A percentile compares a stretch with the other conserved stretches of the same genome.
phyloP scores from a whole-genome alignment of 2,329 filamentous ascomycete genomes.

The Hymenoscyphus infarciens region DNA sequence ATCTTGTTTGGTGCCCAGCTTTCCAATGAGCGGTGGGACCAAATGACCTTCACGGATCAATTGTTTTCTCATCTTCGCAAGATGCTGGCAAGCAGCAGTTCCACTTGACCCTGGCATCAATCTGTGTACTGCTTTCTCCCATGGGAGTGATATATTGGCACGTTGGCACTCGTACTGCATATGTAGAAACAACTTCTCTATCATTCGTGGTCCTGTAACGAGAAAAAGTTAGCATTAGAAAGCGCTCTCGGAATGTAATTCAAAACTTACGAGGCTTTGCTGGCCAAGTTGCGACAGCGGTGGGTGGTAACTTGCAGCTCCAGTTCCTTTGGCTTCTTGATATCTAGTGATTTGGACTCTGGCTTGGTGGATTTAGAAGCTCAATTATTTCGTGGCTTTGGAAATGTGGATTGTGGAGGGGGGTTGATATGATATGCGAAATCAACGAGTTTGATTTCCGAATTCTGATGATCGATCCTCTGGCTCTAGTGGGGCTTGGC shows the following conservation, averaged over 20 bases:
- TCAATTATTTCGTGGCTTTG: too few relatives aligned
- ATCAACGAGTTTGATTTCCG: too few relatives aligned
- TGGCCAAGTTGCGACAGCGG: too few relatives aligned
- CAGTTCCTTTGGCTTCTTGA: too few relatives aligned
- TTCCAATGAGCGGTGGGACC: constrained; percentile 30
- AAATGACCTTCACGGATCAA: constrained; percentile 31
- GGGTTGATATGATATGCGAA: too few relatives aligned
- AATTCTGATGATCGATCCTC: too few relatives aligned
- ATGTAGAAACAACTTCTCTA: constrained; percentile 43
- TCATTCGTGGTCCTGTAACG: constrained; percentile 42
- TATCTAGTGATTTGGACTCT: too few relatives aligned
- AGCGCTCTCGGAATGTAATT: background rate
- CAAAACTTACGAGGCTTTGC: constrained; percentile 36
- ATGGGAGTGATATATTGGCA: constrained; percentile 23
- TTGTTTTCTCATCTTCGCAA: constrained; percentile 28
- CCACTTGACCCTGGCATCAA: constrained; percentile 28
- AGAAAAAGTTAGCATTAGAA: background rate
- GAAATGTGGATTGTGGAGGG: too few relatives aligned
- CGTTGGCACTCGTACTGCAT: constrained; percentile 40
- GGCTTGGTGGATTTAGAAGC: too few relatives aligned
- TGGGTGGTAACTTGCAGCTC: too few relatives aligned
- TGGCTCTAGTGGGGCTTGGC: too few relatives aligned
- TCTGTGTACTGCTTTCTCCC: constrained; percentile 29
- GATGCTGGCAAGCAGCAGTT: constrained; percentile 22
- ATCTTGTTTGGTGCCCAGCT: constrained; percentile 11